Base-by-base conservation (phyloP, 768 basidiomycete genomes). In the Lentinus brumalis region DNA sequence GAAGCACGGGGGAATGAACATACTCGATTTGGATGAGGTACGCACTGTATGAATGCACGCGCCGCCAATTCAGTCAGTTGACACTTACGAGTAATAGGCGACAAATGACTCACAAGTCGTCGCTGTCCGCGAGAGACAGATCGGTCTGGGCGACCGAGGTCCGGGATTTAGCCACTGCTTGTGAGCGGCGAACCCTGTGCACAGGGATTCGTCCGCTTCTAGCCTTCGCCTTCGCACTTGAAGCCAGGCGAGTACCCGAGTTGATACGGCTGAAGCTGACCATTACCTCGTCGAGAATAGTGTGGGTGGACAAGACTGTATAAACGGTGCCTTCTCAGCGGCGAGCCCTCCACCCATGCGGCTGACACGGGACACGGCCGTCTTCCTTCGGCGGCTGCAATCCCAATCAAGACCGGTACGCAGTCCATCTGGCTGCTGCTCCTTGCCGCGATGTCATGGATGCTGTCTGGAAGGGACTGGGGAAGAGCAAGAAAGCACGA, bases 11-110 rank as follows among this genome's bases (percentile, higher is more conserved):
- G 50, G 51, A 56, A 54, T 26, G 31, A 26, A 67, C 71, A 46
- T 39, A 80, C 79, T 66, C 64, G 47, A 79, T 60, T 39, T 69
- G 67, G 21, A 78, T 75, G 26, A 80, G 74, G 63, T 80, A 80
- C 44, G 79, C 76, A 64, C 79, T 80, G 54, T 32, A 47, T 29
- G 29, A 44, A 21, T 50, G 44, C 42, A 35, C 35, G 11, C 35
- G 35, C 35, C 35, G 35, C 11, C 35, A 35, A 35, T 35, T 35
- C 50, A 31, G 41, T 15, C 35, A 49, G 53, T 50, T 38, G 41
- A 21, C 39, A 18, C 32, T 51, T 53, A 40, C 16, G 11, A 15
- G 16, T 29, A 16, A 58, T 53, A 45, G 14, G 35, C 18, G 31
- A 44, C 3, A n/a, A 49, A 15, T 29, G 15, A 65, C 73, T 61